These are phyloP conservation scores for Dujonia santamariae DNA, from an alignment of 1,139 yeast genomes.

Conservation along the genomic window DNA sequence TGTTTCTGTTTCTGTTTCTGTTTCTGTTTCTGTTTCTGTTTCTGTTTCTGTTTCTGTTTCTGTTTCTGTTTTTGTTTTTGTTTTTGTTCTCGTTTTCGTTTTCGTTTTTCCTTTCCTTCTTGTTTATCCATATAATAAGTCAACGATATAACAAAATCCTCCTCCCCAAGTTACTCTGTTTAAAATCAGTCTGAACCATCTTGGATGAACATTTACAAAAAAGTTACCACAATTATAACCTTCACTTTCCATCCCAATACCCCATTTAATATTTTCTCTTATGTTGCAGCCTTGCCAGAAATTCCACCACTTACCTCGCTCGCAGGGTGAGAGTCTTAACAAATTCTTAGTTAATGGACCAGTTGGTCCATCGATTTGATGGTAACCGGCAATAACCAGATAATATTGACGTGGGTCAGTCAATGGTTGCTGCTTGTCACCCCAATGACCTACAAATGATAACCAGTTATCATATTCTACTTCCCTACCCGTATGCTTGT, in stretches of 20 bases:
- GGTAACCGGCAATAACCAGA: constrained; percentile 82
- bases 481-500: constrained; percentile 55
- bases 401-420: constrained; percentile 77
- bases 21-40: too few species aligned
- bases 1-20: too few species aligned
- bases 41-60: too few species aligned
- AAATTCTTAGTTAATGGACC: constrained; percentile 86
- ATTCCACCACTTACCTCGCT: constrained; percentile 85
- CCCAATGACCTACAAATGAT: constrained; percentile 83
- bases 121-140: constrained; percentile 57
- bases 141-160: constrained; percentile 58
- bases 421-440: constrained; percentile 67
- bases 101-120: background rate
- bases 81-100: too few species aligned
- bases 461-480: constrained; percentile 74
- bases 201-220: constrained; percentile 51
- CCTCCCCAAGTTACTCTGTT: constrained; percentile 70
- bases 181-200: constrained; percentile 42
- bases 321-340: constrained; percentile 68
- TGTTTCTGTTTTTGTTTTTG: background rate
- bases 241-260: constrained; percentile 86
- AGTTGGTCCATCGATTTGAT: constrained; percentile 84
- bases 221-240: constrained; percentile 66
- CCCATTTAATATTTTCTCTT: constrained; percentile 70
- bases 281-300: constrained; percentile 76